A percentile compares a stretch with the other conserved stretches of the same genome.
These are phyloP conservation scores for Phytophthora citricola DNA, from an alignment of 352 stramenopile genomes.

Conservation along the genomic window DNA sequence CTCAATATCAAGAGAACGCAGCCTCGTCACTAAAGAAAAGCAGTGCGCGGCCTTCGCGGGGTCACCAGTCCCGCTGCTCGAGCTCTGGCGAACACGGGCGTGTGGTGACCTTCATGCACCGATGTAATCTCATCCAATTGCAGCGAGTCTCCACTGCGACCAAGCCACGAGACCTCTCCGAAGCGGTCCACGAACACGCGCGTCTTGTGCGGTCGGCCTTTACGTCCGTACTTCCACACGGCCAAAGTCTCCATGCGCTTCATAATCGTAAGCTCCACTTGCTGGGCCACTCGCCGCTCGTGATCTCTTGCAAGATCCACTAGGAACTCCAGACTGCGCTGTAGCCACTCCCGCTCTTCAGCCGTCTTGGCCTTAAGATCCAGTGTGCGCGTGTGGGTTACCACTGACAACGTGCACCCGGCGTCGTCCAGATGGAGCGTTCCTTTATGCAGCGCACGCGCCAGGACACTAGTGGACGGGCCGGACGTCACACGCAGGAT, in stretches of 20 bases:
- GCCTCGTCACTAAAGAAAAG: conserved; percentile 74
- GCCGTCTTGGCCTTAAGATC: conserved; percentile 76
- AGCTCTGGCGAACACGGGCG: conserved; percentile 69
- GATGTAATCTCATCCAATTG: conserved; percentile 74
- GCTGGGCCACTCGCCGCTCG: conserved; percentile 73
- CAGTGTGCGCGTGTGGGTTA: conserved; percentile 76
- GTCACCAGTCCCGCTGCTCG: conserved; percentile 39
- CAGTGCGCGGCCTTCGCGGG: conserved; percentile 46
- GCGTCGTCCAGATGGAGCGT: conserved; percentile 60
- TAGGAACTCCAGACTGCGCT: conserved; percentile 76
- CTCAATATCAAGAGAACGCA: conserved; percentile 81
- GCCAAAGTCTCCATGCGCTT: conserved; percentile 76
- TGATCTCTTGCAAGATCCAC: conserved; percentile 77
- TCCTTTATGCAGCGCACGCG: conserved; percentile 73
- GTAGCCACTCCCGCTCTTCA: conserved; percentile 80
- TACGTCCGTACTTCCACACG: conserved; percentile 84
- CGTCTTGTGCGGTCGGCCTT: conserved; percentile 85
- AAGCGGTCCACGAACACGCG: conserved; percentile 83
- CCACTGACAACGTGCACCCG: conserved; percentile 80
- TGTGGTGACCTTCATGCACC: conserved; percentile 66
- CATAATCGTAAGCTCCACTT: conserved; percentile 88
- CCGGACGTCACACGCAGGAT: conserved; percentile 65
- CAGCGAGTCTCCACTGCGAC: conserved; percentile 76
- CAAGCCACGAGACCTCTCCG: conserved; percentile 85
- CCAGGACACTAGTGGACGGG: conserved; percentile 68